These are phyloP conservation scores for Ogataea hybrid DNA, from an alignment of 1,139 yeast genomes.

Conservation along the genomic window DNA sequence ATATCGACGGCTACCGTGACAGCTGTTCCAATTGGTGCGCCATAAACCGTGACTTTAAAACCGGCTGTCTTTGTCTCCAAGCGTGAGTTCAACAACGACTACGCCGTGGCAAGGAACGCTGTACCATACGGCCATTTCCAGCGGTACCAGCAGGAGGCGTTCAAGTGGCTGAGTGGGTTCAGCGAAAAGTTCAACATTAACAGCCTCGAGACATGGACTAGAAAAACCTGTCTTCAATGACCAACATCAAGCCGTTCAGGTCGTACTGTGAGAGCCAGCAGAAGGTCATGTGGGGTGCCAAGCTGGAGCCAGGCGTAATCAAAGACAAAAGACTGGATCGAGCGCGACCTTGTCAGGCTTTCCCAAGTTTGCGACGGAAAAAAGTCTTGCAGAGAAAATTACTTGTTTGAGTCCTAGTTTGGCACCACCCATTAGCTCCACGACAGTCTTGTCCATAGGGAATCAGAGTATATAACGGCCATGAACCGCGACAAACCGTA, in stretches of 20 bases:
- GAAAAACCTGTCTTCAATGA: slow-evolving; percentile 26
- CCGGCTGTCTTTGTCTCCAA: not conserved
- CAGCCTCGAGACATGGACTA: slow-evolving; percentile 28
- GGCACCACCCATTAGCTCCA: slow-evolving; percentile 34
- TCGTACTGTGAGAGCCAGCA: slow-evolving; percentile 27
- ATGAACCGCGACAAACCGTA: not conserved
- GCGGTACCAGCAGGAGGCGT: slow-evolving; percentile 18
- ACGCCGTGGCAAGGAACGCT: slow-evolving; percentile 27
- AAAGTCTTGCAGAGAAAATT: slow-evolving; percentile 20
- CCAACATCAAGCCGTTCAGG: slow-evolving; percentile 16
- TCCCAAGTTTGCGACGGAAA: slow-evolving; percentile 27
- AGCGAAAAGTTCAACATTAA: slow-evolving; percentile 22
- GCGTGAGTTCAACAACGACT: slow-evolving; percentile 6
- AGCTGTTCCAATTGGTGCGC: not conserved
- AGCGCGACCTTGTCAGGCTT: slow-evolving; percentile 15
- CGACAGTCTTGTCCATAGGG: slow-evolving; percentile 3
- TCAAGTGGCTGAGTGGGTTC: slow-evolving; percentile 22
- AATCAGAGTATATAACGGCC: no score
- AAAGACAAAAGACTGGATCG: slow-evolving; percentile 18
- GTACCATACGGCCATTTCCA: slow-evolving; percentile 15
- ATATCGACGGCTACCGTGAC: not conserved
- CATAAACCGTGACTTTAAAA: not conserved
- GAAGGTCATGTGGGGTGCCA: slow-evolving; percentile 31
- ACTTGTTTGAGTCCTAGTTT: slow-evolving; percentile 24
- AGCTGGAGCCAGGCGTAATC: slow-evolving; percentile 25